These are phyloP conservation scores for Strigomonas culicis DNA, from an alignment of 208 protist species.

Conservation along the genomic window DNA sequence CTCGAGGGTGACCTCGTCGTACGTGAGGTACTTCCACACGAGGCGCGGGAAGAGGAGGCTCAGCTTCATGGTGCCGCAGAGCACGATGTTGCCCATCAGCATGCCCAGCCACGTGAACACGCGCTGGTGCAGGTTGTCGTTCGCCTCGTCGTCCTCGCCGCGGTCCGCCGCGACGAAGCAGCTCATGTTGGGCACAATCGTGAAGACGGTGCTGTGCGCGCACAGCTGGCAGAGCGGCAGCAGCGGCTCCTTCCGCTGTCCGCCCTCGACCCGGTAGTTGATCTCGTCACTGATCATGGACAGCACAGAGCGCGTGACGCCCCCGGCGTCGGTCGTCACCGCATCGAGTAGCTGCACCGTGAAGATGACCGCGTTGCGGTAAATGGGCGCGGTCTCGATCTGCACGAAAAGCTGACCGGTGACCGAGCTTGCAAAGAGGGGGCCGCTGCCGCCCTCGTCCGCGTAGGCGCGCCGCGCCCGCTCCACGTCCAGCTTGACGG, in stretches of 20 bases:
- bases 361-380: slow-evolving; percentile 79
- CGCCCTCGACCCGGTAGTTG: slow-evolving; percentile 48
- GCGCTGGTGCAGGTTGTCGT: slow-evolving; percentile 36
- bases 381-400: slow-evolving; percentile 57
- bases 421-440: slow-evolving; percentile 10
- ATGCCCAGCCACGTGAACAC: slow-evolving; percentile 76
- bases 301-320: slow-evolving; percentile 80
- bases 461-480: slow-evolving; percentile 24
- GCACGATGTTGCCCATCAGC: slow-evolving; percentile 78
- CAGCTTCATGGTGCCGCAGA: slow-evolving; percentile 79
- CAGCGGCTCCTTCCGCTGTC: slow-evolving; percentile 52
- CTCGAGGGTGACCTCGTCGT: slow-evolving; percentile 54
- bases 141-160: slow-evolving; percentile 28
- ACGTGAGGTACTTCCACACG: slow-evolving; percentile 87
- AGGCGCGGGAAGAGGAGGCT: slow-evolving; percentile 66
- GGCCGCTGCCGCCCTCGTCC: slow-evolving; percentile 3
- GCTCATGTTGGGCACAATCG: slow-evolving; percentile 78
- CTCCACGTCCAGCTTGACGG: slow-evolving; percentile 55
- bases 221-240: slow-evolving; percentile 81
- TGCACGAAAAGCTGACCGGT: slow-evolving; percentile 73
- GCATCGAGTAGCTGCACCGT: slow-evolving; percentile 54
- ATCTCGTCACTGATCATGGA: slow-evolving; percentile 86
- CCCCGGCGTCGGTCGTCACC: slow-evolving; percentile 69
- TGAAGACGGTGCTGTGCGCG: slow-evolving; percentile 79
- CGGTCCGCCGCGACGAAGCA: slow-evolving; percentile 30